These are phyloP conservation scores for Scheffersomyces illinoinensis DNA, from an alignment of 1,139 yeast species.

Conservation along the genomic window DNA sequence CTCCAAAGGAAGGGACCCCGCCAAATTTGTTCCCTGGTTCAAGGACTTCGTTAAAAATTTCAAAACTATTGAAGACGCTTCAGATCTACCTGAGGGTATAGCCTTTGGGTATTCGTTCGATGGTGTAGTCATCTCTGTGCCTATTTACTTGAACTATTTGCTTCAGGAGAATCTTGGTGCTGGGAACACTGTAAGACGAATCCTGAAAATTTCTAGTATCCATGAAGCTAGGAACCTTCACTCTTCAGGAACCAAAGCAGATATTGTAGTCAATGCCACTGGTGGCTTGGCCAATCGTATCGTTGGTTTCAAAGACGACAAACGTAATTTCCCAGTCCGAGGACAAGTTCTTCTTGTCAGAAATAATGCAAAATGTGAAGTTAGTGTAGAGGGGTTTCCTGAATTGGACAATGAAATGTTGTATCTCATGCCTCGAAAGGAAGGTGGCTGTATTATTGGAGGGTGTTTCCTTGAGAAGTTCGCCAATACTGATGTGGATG, in stretches of 20 bases:
- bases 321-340: conserved; percentile 30
- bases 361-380: conserved; percentile 30
- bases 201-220: conserved; percentile 12
- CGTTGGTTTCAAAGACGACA: conserved; percentile 32
- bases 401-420: conserved; percentile 36
- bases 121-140: conserved; percentile 52
- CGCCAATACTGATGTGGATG: conserved; percentile 28
- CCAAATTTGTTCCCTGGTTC: conserved; percentile 46
- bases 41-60: conserved; percentile 37
- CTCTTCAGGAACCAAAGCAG: conserved; percentile 27
- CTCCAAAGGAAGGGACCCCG: conserved; percentile 11
- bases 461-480: conserved; percentile 41
- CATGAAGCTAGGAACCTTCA: conserved; percentile 12
- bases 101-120: conserved; percentile 42
- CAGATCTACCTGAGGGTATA: conserved; percentile 33
- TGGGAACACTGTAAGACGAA: conserved; percentile 39
- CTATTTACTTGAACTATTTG: conserved; percentile 50
- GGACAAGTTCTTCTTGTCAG: conserved; percentile 34
- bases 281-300: conserved; percentile 40
- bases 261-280: conserved; percentile 46
- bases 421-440: conserved; percentile 53
- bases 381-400: conserved; percentile 33
- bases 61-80: conserved; percentile 18
- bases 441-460: conserved; percentile 56
- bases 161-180: conserved; percentile 34